Conservation (phyloP, 805 yeast species). For the Ogataea pini region DNA sequence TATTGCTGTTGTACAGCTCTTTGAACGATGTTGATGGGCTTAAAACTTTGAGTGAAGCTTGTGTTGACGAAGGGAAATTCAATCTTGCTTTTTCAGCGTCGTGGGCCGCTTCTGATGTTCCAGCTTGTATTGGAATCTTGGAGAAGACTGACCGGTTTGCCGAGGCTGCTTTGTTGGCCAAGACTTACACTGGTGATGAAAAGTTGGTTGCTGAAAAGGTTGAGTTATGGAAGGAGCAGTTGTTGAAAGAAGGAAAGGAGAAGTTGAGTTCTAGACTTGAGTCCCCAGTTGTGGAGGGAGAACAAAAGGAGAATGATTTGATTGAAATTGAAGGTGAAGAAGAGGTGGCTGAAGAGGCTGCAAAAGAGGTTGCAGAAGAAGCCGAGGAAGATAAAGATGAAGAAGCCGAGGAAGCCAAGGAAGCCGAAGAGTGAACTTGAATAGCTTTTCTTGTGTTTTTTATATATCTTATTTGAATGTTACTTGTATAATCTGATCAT, state of each 20-base stretch:
- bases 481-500: background rate
- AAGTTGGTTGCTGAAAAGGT: constrained; percentile 48
- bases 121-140: constrained; percentile 64
- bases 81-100: constrained; percentile 90
- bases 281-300: constrained; percentile 38
- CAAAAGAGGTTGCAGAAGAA: background rate
- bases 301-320: constrained; percentile 32
- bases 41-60: constrained; percentile 60
- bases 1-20: constrained; percentile 80
- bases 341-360: background rate
- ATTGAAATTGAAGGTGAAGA: constrained; percentile 30
- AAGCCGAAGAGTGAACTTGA: background rate
- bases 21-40: constrained; percentile 68
- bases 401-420: background rate
- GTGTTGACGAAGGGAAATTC: constrained; percentile 74
- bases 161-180: constrained; percentile 83
- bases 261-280: constrained; percentile 63
- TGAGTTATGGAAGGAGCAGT: constrained; percentile 64
- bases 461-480: background rate
- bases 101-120: constrained; percentile 80
- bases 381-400: background rate
- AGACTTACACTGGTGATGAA: constrained; percentile 59
- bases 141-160: constrained; percentile 66
- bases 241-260: constrained; percentile 51
- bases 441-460: background rate